phyloP scores from a whole-genome alignment of 495 filamentous ascomycete species.

The Aspergillus conjunctus region DNA sequence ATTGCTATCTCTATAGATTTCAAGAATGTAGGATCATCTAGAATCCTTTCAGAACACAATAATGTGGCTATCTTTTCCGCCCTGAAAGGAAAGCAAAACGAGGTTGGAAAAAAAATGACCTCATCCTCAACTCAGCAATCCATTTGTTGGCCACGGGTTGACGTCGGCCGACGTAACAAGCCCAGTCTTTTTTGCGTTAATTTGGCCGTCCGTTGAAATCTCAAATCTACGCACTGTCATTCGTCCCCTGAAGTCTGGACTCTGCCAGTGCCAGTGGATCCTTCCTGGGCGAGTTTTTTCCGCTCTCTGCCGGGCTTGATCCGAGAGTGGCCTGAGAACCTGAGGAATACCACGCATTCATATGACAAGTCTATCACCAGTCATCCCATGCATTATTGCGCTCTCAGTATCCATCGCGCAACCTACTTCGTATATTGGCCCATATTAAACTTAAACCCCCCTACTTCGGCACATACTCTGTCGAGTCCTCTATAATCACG shows the following conservation, averaged over 20 bases:
- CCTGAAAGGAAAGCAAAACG: not conserved
- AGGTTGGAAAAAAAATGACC: conserved; percentile 1
- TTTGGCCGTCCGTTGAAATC: conserved; percentile 18
- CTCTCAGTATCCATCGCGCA: not conserved
- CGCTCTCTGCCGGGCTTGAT: conserved; percentile 17
- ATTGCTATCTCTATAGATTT: no score
- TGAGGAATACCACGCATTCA: not conserved
- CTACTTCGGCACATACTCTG: not conserved
- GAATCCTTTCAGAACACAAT: not conserved
- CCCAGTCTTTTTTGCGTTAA: not conserved
- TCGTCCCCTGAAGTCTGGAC: conserved; percentile 17
- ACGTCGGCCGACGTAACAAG: no score
- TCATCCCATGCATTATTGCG: not conserved
- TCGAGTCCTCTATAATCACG: conserved; percentile 4
- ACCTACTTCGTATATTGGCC: not conserved
- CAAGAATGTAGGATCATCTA: conserved; percentile 1
- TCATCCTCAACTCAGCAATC: not conserved
- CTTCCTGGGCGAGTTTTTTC: conserved; percentile 12
- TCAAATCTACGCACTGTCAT: conserved; percentile 15
- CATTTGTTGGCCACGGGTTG: not conserved
- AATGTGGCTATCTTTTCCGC: not conserved
- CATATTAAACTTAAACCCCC: not conserved
- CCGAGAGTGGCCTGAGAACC: conserved; percentile 8
- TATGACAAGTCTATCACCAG: not conserved
- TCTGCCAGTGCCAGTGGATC: no score